These are phyloP conservation scores for Massospora cicadina DNA, from an alignment of 371 early-diverging fungal genomes.

Conservation along the genomic window DNA sequence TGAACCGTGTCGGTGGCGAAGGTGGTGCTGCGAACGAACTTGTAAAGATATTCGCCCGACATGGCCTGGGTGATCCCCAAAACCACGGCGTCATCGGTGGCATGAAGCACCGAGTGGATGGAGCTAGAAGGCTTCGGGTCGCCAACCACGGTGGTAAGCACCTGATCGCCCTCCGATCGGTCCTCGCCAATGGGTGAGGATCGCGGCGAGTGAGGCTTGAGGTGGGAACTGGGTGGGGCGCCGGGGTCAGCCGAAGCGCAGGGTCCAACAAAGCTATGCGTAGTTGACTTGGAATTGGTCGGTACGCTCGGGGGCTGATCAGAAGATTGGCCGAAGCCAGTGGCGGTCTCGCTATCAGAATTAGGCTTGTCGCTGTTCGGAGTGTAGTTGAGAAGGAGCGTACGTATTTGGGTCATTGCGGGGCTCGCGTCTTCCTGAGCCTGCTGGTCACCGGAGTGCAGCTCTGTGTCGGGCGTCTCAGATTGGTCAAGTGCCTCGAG, in stretches of 20 bases:
- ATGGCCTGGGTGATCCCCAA: conserved; percentile 1
- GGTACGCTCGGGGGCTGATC: too few species aligned
- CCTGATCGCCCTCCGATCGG: too few species aligned
- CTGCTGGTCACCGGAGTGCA: neutral
- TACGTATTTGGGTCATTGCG: neutral
- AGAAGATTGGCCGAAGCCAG: too few species aligned
- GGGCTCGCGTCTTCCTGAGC: too few species aligned
- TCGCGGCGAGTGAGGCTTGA: too few species aligned
- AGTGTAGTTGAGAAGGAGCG: neutral
- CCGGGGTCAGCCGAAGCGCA: too few species aligned
- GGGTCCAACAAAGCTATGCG: too few species aligned
- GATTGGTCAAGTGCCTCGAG: neutral
- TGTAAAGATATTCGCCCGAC: conserved; percentile 5
- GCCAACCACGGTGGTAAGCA: neutral
- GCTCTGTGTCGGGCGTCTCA: neutral
- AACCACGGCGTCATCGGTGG: conserved; percentile 2
- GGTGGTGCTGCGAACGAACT: neutral
- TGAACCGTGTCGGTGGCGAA: neutral
- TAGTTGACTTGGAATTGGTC: too few species aligned
- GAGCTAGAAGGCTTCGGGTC: neutral
- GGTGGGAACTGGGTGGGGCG: too few species aligned
- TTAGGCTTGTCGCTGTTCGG: neutral
- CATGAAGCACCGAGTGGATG: neutral
- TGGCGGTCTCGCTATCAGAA: neutral
- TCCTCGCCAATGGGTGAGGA: too few species aligned